Percentiles rank a stretch among this genome's conserved stretches.
Conservation (phyloP, 1,284 basidiomycete genomes). For the Cutaneotrichosporon mucoides region DNA sequence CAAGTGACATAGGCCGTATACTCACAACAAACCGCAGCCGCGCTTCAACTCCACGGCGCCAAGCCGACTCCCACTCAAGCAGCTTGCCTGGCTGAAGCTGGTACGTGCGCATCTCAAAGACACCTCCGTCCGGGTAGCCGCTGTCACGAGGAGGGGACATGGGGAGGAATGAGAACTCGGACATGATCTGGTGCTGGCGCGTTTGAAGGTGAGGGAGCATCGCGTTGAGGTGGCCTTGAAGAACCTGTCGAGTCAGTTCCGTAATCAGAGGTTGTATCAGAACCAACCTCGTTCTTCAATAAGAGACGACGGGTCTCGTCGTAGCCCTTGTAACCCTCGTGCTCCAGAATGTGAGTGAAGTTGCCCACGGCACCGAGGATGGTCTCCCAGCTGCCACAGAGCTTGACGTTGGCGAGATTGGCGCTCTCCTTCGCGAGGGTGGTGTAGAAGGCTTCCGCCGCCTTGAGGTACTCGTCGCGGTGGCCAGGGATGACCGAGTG, state of each 20-base stretch:
- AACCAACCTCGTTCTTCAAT: constrained; percentile 31
- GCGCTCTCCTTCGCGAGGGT: constrained; percentile 64
- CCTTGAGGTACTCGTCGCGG: constrained; percentile 73
- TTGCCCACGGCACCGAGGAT: constrained; percentile 76
- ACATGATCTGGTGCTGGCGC: constrained; percentile 71
- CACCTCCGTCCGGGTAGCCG: constrained; percentile 60
- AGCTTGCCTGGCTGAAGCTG: constrained; percentile 67
- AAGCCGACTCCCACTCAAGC: constrained; percentile 87
- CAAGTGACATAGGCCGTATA: constrained; percentile 6
- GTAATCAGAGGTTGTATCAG: constrained; percentile 1
- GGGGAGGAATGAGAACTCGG: constrained; percentile 91
- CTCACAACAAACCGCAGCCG: constrained; percentile 66
- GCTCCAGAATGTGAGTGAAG: constrained; percentile 73
- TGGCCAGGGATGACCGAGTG: constrained; percentile 78
- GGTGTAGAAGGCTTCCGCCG: constrained; percentile 76
- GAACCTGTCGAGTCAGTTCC: constrained; percentile 9
- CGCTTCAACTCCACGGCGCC: constrained; percentile 85
- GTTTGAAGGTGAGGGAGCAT: constrained; percentile 69
- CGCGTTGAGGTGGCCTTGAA: constrained; percentile 26
- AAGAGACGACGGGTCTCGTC: constrained; percentile 53
- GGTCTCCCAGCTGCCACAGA: constrained; percentile 85
- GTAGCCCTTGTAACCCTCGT: constrained; percentile 80
- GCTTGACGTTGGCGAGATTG: constrained; percentile 66
- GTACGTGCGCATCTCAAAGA: constrained; percentile 88
- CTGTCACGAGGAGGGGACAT: constrained; percentile 73